These are phyloP conservation scores for Colletotrichum sp. DNA, from an alignment of 2,329 filamentous ascomycete species.

Conservation along the genomic window DNA sequence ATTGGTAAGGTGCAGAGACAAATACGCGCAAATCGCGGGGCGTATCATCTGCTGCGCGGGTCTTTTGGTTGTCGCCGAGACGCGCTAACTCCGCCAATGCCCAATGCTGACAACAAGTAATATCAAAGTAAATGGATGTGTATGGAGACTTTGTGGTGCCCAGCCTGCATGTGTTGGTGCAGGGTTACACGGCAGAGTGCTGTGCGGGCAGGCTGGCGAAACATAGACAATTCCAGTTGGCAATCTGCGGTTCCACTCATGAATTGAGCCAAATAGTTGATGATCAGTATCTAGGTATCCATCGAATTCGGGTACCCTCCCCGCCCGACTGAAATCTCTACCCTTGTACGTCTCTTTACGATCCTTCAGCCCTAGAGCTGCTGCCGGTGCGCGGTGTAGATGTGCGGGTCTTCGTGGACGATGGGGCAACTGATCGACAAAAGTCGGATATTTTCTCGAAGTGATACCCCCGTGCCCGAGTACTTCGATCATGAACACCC, in stretches of 20 bases:
- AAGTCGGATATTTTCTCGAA: neutral
- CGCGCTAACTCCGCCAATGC: neutral
- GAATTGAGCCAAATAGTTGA: neutral
- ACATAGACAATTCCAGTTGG: neutral
- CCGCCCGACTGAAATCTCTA: neutral
- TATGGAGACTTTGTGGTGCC: neutral
- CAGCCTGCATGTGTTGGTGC: neutral
- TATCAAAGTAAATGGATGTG: neutral
- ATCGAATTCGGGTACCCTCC: neutral
- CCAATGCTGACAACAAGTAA: neutral
- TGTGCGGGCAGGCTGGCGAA: neutral
- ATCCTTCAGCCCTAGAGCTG: neutral
- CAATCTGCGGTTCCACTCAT: neutral
- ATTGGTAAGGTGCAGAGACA: neutral
- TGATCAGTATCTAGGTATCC: neutral
- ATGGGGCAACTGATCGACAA: neutral
- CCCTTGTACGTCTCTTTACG: neutral
- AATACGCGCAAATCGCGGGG: neutral
- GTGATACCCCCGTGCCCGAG: neutral
- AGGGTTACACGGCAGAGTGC: neutral
- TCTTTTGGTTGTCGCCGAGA: neutral
- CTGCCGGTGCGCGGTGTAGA: neutral
- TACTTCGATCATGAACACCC: accelerated
- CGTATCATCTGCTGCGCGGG: neutral
- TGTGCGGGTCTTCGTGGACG: neutral